Percentiles rank a stretch among this genome's conserved stretches.
Evolutionary conservation across 2,329 filamentous ascomycete genomes (phyloP).

Genomic region (Phoma sp.): DNA sequence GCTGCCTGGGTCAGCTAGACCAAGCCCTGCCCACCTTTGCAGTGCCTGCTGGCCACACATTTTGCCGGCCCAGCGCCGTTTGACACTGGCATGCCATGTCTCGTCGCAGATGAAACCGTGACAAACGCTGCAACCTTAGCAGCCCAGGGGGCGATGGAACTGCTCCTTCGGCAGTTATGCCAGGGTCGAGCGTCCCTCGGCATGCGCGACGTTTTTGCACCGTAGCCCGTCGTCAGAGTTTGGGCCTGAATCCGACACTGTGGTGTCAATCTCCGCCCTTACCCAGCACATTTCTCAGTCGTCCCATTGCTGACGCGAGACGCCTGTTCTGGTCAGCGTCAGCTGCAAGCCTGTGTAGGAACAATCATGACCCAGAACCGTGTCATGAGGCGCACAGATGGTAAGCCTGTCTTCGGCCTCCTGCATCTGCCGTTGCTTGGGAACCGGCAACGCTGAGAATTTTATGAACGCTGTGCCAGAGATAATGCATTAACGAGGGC

Average conservation of each 20-base stretch:
- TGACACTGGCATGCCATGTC: conserved; percentile 14
- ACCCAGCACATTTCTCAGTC: conserved; percentile 19
- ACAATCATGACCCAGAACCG: conserved; percentile 18
- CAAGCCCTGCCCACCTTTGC: conserved; percentile 16
- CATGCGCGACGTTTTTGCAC: conserved; percentile 24
- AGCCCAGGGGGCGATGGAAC: conserved; percentile 4
- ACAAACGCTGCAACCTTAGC: conserved; percentile 17
- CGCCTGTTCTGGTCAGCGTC: conserved; percentile 19
- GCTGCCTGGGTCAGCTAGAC: conserved; percentile 17
- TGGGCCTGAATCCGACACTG: conserved; percentile 14
- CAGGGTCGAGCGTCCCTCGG: conserved; percentile 15
- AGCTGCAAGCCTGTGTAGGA: conserved; percentile 19
- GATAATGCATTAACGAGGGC: neutral
- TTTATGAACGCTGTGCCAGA: conserved; percentile 1
- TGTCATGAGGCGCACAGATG: conserved; percentile 15
- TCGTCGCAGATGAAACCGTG: conserved; percentile 13
- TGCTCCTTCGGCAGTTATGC: conserved; percentile 9
- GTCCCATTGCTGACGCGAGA: conserved; percentile 31
- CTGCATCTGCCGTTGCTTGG: conserved; percentile 25
- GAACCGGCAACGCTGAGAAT: conserved; percentile 9
- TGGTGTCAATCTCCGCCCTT: conserved; percentile 27
- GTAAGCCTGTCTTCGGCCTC: conserved; percentile 17
- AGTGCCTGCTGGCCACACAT: conserved; percentile 9
- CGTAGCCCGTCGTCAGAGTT: conserved; percentile 19
- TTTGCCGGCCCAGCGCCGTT: conserved; percentile 10